phyloP scores from a whole-genome alignment of 768 basidiomycete genomes.

The Podaxis rugospora region DNA sequence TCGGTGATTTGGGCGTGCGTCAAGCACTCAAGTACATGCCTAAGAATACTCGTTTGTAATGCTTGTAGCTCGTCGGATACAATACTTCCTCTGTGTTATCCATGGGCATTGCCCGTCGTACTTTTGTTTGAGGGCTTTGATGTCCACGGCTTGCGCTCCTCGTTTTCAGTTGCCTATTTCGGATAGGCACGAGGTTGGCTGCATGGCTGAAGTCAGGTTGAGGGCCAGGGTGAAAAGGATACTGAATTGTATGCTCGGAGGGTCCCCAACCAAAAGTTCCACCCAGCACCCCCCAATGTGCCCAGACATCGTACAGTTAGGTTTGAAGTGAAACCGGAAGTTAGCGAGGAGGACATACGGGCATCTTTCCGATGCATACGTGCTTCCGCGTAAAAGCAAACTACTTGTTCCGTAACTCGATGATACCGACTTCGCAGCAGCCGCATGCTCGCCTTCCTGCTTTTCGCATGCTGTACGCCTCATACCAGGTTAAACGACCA shows the following conservation, averaged over 20 bases:
- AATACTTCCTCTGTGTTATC: too few relatives aligned
- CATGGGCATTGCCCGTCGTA: too few relatives aligned
- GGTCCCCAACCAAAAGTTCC: slow-evolving; percentile 84
- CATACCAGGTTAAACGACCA: too few relatives aligned
- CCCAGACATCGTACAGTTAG: slow-evolving; percentile 27
- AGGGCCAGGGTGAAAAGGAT: background rate
- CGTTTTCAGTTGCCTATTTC: slow-evolving; percentile 65
- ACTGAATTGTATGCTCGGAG: slow-evolving; percentile 45
- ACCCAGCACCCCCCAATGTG: background rate
- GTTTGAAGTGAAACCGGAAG: slow-evolving; percentile 36
- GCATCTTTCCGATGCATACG: slow-evolving; percentile 38
- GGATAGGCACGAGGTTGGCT: slow-evolving; percentile 85
- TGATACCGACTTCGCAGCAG: slow-evolving; percentile 80
- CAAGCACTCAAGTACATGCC: slow-evolving; percentile 72
- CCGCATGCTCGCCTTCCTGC: slow-evolving; percentile 87
- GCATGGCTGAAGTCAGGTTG: slow-evolving; percentile 1
- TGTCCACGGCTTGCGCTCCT: slow-evolving; percentile 73
- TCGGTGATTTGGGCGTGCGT: slow-evolving; percentile 69
- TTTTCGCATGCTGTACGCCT: background rate
- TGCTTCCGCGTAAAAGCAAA: slow-evolving; percentile 97
- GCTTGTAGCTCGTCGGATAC: background rate
- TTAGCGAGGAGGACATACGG: background rate
- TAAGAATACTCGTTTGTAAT: slow-evolving; percentile 30
- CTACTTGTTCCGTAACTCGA: slow-evolving; percentile 78
- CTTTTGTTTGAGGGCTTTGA: slow-evolving; percentile 43